A percentile compares a stretch with the other conserved stretches of the same genome.
Conservation (phyloP, 2,329 filamentous ascomycete species). For the Aspergillus sojae region DNA sequence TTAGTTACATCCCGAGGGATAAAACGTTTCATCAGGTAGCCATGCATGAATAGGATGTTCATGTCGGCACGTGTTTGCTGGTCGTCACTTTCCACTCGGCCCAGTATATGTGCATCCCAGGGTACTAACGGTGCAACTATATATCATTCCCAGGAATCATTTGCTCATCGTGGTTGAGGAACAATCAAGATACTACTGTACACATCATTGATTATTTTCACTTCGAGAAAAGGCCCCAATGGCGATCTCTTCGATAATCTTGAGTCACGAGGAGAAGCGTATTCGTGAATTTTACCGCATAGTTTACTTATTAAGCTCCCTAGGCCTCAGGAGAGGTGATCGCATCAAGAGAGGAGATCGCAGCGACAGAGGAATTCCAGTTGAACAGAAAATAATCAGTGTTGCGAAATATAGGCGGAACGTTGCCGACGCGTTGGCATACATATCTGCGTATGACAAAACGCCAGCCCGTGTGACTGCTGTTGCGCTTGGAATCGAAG, state of each 20-base stretch:
- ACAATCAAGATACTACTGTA: not conserved
- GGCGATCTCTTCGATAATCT: not conserved
- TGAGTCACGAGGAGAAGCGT: not conserved
- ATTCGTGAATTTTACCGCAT: not conserved
- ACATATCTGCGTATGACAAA: not conserved
- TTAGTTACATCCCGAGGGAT: not conserved
- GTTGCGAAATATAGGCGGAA: not conserved
- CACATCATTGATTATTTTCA: not conserved
- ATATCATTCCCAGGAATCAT: not conserved
- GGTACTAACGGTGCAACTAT: not conserved
- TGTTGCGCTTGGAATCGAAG: not conserved
- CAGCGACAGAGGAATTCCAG: not conserved
- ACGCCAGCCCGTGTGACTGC: not conserved
- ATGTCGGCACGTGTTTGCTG: not conserved
- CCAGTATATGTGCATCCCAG: not conserved
- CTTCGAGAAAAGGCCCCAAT: not conserved
- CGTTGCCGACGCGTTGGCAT: not conserved
- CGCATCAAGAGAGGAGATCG: not conserved
- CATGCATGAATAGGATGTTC: not conserved
- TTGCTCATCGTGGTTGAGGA: not conserved
- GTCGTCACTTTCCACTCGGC: not conserved
- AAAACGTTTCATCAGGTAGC: not conserved
- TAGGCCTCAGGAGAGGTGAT: not conserved
- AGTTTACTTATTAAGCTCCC: not conserved
- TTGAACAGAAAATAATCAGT: not conserved